These are phyloP conservation scores for Mortierella sp. DNA, from an alignment of 371 early-diverging fungal genomes.

Conservation along the genomic window DNA sequence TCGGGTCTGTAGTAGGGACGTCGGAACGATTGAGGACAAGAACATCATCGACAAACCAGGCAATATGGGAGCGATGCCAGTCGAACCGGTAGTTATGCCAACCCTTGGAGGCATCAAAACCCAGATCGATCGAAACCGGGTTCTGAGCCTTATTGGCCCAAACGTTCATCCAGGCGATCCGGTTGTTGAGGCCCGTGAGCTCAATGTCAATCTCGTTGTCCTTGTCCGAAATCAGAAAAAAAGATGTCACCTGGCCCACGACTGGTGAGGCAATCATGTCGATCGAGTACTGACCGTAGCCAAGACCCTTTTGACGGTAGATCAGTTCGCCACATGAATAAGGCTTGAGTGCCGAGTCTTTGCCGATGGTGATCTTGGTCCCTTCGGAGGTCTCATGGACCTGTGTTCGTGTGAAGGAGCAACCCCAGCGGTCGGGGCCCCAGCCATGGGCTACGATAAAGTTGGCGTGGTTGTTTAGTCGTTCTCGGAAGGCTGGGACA, in stretches of 20 bases:
- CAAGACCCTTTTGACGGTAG: constrained; percentile 18
- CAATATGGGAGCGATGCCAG: constrained; percentile 27
- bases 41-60: constrained; percentile 35
- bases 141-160: constrained; percentile 36
- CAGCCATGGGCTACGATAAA: constrained; percentile 43
- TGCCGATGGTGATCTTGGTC: constrained; percentile 38
- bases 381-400: constrained; percentile 24
- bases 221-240: constrained; percentile 44
- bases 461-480: constrained; percentile 23
- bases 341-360: constrained; percentile 37
- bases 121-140: constrained; percentile 33
- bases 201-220: constrained; percentile 48
- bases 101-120: constrained; percentile 25
- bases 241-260: constrained; percentile 43
- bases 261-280: constrained; percentile 46
- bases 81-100: constrained; percentile 47
- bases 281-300: constrained; percentile 42
- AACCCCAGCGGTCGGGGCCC: constrained; percentile 44
- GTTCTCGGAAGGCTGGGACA: constrained; percentile 17
- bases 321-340: constrained; percentile 46
- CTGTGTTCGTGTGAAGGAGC: constrained; percentile 39
- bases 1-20: constrained; percentile 28
- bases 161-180: constrained; percentile 40
- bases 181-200: constrained; percentile 39
- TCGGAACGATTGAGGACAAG: constrained; percentile 42